Base-by-base conservation (phyloP, 371 early-diverging fungal genomes). In the Rhizopus delemar region DNA sequence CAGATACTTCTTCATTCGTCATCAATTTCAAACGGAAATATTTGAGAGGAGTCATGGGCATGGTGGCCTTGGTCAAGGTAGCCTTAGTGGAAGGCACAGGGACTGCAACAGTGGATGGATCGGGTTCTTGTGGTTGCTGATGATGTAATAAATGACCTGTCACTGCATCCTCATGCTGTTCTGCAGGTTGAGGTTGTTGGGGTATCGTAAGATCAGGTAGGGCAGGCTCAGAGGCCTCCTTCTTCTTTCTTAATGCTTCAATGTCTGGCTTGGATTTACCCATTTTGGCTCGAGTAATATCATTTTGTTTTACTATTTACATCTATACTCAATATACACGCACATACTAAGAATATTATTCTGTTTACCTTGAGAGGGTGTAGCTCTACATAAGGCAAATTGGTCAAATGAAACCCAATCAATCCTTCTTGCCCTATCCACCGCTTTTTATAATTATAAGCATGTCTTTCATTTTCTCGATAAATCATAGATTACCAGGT, bases 381-480 rank as follows among this genome's bases (percentile, higher is more conserved):
- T 80, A 1, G 95, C 92, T 63, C 84, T 75, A 62, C 93, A 92
- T 22, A 98, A 65, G 9, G 95, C 97, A 84, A 96, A 95, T 58
- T 90, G 90, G 60, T 93, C 92, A 78, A 93, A 93, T 0, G 86
- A 84, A 63, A 94, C 93, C 65, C 90, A 86, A 12, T 89, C 83
- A 62, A 97, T 94, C 59, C 87, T 89, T 13, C 93, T 75, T 8
- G 85, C 84, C 51, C 96, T 85, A 57, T 98, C 97, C 59, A 95
- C 78, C 1, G 94, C 93, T 90, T 63, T 43, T 32, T 15, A 33
- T 31, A 11, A 5, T 3, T 36, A 15, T 35, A 15, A 16, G 1
- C 22, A 0, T 22, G 8, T 43, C 9, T 39, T 5, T 46, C 32
- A 3, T 62, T 11, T 15, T 13, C 8, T 43, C 12, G n/a, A 11